phyloP scores from a whole-genome alignment of 2,329 filamentous ascomycete genomes.

The Colletotrichum lini region DNA sequence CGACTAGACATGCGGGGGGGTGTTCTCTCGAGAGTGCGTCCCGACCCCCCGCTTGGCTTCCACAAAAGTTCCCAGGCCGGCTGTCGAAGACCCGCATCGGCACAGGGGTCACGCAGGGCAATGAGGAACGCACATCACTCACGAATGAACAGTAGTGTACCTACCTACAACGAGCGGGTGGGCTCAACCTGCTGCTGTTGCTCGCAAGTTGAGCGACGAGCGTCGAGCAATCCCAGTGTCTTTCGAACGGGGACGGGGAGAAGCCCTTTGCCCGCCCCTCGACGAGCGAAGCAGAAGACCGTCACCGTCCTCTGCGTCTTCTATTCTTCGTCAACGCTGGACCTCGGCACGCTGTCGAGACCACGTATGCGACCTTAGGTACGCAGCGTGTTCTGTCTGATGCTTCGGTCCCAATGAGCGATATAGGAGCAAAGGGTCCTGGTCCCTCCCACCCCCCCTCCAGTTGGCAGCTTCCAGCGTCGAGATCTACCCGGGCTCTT shows the following conservation, averaged over 20 bases:
- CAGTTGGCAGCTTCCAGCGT: constrained; percentile 5
- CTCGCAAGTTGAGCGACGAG: constrained; percentile 11
- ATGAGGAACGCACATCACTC: constrained; percentile 23
- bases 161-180: background rate
- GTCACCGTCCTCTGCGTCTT: background rate
- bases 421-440: constrained; percentile 15
- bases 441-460: constrained; percentile 8
- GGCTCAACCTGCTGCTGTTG: background rate
- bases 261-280: background rate
- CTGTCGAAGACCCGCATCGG: constrained; percentile 42
- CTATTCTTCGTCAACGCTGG: constrained; percentile 7
- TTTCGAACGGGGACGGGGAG: background rate
- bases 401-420: constrained; percentile 23
- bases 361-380: constrained; percentile 36
- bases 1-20: constrained; percentile 18
- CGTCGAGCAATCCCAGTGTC: background rate
- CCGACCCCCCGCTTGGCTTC: constrained; percentile 39
- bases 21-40: constrained; percentile 27
- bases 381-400: constrained; percentile 15
- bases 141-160: background rate
- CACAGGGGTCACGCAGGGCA: constrained; percentile 26
- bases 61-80: constrained; percentile 42
- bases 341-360: constrained; percentile 9
- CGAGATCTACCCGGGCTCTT: constrained; percentile 28
- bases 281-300: background rate